These are phyloP conservation scores for Rhynchospora tenuis DNA, from an alignment of 176 grass and related monocot genomes.

Conservation along the genomic window DNA sequence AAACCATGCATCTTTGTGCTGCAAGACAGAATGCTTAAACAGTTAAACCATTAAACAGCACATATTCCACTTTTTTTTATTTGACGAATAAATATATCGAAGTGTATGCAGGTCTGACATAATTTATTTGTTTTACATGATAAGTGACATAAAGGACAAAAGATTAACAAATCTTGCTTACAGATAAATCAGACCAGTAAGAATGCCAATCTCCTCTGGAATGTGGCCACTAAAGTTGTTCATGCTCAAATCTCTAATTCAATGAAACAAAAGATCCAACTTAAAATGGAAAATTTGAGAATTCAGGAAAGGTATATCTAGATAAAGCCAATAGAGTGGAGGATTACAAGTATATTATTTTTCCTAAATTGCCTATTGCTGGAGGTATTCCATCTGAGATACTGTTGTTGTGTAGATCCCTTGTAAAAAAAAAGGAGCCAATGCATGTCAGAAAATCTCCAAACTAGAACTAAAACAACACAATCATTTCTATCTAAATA, in stretches of 20 bases:
- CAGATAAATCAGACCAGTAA: background rate
- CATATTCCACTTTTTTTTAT: background rate
- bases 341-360: conserved; percentile 8
- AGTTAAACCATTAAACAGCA: background rate
- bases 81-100: background rate
- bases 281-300: background rate
- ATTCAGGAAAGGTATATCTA: background rate
- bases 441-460: background rate
- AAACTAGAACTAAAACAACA: background rate
- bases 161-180: conserved; percentile 1
- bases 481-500: background rate
- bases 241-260: conserved; percentile 4
- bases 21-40: background rate
- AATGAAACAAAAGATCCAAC: background rate
- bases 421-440: background rate
- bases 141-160: background rate
- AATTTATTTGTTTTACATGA: background rate
- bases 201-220: background rate
- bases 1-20: conserved; percentile 5
- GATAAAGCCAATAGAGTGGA: background rate
- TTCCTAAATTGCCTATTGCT: background rate
- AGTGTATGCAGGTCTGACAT: too few relatives aligned
- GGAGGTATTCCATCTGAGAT: background rate
- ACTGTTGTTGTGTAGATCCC: background rate
- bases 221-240: conserved; percentile 8